These are phyloP conservation scores for Musa beccarii DNA, from an alignment of 176 grass and related monocot species.

Conservation along the genomic window DNA sequence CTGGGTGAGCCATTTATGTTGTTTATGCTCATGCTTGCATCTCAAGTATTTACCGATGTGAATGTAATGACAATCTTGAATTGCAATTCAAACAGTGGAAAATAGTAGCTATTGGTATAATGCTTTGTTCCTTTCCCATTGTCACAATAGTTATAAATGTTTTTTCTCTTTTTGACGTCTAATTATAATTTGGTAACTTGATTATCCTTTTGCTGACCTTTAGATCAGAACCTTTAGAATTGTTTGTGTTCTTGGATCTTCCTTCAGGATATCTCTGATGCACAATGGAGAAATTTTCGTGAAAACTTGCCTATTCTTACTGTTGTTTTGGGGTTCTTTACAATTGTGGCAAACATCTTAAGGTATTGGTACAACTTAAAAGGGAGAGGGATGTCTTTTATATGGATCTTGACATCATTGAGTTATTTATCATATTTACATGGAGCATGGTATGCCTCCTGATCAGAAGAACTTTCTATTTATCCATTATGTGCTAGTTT, in stretches of 20 bases:
- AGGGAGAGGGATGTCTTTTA: slow-evolving; percentile 47
- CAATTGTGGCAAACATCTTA: slow-evolving; percentile 36
- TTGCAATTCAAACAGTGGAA: neutral
- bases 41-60: too few species aligned
- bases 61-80: too few species aligned
- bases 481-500: neutral
- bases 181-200: neutral
- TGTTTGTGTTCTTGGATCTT: neutral
- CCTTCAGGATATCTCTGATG: slow-evolving; percentile 69
- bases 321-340: slow-evolving; percentile 53
- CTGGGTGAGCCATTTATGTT: too few species aligned
- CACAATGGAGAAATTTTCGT: slow-evolving; percentile 92
- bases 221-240: neutral
- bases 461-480: neutral
- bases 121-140: neutral
- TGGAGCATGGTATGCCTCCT: slow-evolving; percentile 65
- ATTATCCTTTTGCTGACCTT: neutral
- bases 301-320: slow-evolving; percentile 68
- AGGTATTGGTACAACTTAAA: slow-evolving; percentile 48
- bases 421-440: slow-evolving; percentile 81
- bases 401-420: slow-evolving; percentile 74
- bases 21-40: too few species aligned
- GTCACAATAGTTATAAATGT: neutral
- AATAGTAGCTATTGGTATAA: too few species aligned
- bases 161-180: neutral